Evolutionary conservation across 2,329 filamentous ascomycete genomes (phyloP).

Genomic region (Xylaria sp.): DNA sequence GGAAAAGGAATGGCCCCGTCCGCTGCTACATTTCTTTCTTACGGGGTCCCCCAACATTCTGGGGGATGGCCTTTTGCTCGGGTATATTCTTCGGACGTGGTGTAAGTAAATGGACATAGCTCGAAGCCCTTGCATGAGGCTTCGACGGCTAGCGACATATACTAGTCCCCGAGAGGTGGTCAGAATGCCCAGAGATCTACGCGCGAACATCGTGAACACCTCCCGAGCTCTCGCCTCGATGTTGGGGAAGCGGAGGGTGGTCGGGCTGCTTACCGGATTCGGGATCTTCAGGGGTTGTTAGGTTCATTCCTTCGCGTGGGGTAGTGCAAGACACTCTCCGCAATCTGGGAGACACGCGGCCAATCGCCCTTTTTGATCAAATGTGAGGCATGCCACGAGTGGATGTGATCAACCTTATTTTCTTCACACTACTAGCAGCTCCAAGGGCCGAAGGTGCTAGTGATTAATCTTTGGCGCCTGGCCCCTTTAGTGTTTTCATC

Average conservation of each 20-base stretch:
- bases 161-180: not conserved
- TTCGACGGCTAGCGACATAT: not conserved
- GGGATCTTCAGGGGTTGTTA: slow-evolving; percentile 13
- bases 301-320: slow-evolving; percentile 18
- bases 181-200: slow-evolving; percentile 4
- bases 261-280: slow-evolving; percentile 21
- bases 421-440: not conserved
- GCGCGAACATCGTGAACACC: not conserved
- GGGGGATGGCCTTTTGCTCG: not conserved
- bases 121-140: not conserved
- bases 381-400: not conserved
- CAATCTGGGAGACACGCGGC: slow-evolving; percentile 19
- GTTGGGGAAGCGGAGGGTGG: slow-evolving; percentile 5
- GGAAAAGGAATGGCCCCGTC: slow-evolving; percentile 15
- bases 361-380: slow-evolving; percentile 2
- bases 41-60: not conserved
- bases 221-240: not conserved
- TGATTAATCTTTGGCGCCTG: not conserved
- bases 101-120: not conserved
- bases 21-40: not conserved
- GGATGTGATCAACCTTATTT: slow-evolving; percentile 2
- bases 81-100: slow-evolving; percentile 14
- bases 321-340: slow-evolving; percentile 10
- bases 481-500: too few species aligned
- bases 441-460: not conserved